Percentiles rank a stretch among this genome's conserved stretches.
Evolutionary conservation across 1,284 basidiomycete genomes (phyloP).

Genomic region (Phenoliferia sp.): DNA sequence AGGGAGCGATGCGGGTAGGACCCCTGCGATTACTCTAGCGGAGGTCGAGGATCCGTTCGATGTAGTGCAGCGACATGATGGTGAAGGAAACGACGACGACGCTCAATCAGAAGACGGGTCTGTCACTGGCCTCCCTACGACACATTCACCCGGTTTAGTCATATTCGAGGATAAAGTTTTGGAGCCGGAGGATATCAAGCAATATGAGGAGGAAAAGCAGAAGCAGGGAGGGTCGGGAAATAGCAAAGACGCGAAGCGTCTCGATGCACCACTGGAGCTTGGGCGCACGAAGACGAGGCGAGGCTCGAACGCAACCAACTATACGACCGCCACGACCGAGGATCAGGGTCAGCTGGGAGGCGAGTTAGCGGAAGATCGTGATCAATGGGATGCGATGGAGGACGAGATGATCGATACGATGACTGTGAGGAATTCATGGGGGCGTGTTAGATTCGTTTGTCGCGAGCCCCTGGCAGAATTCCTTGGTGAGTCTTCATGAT

Average conservation of each 20-base stretch:
- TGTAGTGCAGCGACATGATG: too few relatives aligned
- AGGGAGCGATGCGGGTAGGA: background rate
- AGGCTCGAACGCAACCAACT: background rate
- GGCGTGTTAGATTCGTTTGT: constrained; percentile 20
- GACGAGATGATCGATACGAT: background rate
- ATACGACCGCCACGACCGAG: too few relatives aligned
- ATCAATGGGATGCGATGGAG: background rate
- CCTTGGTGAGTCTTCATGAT: constrained; percentile 11
- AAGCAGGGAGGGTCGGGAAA: background rate
- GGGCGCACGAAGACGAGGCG: background rate
- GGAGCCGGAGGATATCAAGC: background rate
- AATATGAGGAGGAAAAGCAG: background rate
- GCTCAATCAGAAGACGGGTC: background rate
- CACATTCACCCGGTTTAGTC: background rate
- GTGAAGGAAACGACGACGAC: too few relatives aligned
- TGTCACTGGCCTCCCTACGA: background rate
- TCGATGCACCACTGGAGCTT: background rate
- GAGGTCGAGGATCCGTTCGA: background rate
- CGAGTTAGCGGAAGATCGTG: background rate
- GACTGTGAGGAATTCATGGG: constrained; percentile 18
- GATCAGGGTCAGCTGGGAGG: background rate
- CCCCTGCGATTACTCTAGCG: background rate
- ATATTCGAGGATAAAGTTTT: background rate
- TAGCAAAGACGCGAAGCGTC: background rate
- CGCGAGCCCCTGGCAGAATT: constrained; percentile 36